These are phyloP conservation scores for Dichotomopilus funicola DNA, from an alignment of 2,329 filamentous ascomycete genomes.

Conservation along the genomic window DNA sequence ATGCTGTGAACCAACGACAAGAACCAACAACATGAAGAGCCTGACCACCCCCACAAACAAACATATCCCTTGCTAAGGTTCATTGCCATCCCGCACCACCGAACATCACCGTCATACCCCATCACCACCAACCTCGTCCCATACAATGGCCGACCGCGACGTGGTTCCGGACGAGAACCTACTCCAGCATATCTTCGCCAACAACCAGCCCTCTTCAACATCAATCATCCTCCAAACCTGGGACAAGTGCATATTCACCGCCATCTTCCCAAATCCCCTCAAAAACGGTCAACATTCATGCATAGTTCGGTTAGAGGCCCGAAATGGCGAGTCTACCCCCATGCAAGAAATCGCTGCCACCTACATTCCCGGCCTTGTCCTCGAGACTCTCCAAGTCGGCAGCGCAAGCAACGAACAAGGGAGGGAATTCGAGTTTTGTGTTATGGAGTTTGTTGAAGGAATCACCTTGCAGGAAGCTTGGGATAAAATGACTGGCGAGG, in stretches of 20 bases:
- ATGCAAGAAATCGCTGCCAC: too few relatives aligned
- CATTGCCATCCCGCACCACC: too few relatives aligned
- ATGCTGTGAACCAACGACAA: too few relatives aligned
- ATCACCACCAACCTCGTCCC: neutral
- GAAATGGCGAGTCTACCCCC: too few relatives aligned
- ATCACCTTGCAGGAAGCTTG: neutral
- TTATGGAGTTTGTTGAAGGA: neutral
- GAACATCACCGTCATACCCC: too few relatives aligned
- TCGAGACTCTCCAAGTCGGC: neutral
- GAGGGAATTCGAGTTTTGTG: neutral
- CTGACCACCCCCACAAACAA: too few relatives aligned
- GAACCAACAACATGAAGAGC: too few relatives aligned
- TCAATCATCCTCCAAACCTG: neutral
- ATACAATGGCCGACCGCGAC: neutral
- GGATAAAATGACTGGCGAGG: neutral
- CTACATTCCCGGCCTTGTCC: neutral
- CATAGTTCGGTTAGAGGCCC: too few relatives aligned
- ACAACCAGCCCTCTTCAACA: neutral
- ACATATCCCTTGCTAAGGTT: too few relatives aligned
- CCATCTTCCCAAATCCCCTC: neutral
- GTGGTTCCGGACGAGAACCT: neutral
- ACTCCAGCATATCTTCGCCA: neutral
- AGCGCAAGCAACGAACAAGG: neutral
- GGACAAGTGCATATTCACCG: slow-evolving; percentile 1
- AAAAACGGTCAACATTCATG: too few relatives aligned